A percentile compares a stretch with the other conserved stretches of the same genome.
phyloP scores from a whole-genome alignment of 805 yeast species.

The Henningerozyma blattae region DNA sequence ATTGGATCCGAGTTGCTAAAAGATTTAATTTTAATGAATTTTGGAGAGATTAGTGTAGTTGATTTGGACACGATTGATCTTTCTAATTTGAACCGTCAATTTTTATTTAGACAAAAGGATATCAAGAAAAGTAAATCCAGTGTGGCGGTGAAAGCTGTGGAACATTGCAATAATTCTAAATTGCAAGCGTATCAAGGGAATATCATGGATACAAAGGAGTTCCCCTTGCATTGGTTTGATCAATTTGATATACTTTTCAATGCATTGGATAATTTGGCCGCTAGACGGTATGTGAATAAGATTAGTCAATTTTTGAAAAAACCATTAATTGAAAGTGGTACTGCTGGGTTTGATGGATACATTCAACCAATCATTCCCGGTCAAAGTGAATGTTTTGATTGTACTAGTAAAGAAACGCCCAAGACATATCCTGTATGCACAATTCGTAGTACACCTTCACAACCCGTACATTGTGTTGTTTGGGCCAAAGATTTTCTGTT shows the following conservation, averaged over 20 bases:
- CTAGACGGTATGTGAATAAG: conserved; percentile 79
- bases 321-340: conserved; percentile 87
- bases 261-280: conserved; percentile 89
- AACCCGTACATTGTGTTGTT: conserved; percentile 90
- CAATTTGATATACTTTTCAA: conserved; percentile 76
- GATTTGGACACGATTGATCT: conserved; percentile 93
- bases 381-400: conserved; percentile 83
- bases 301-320: conserved; percentile 62
- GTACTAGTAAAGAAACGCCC: conserved; percentile 78
- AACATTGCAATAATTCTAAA: conserved; percentile 52
- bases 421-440: conserved; percentile 94
- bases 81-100: conserved; percentile 87
- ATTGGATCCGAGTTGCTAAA: conserved; percentile 88
- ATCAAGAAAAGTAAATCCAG: conserved; percentile 79
- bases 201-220: conserved; percentile 62
- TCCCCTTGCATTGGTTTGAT: conserved; percentile 65
- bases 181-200: conserved; percentile 76
- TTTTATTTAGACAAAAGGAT: conserved; percentile 78
- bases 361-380: conserved; percentile 83
- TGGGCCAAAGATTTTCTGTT: conserved; percentile 95
- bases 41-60: conserved; percentile 81
- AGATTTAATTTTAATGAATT: conserved; percentile 65
- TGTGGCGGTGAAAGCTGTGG: conserved; percentile 78
- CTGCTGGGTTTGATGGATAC: conserved; percentile 91
- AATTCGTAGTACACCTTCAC: conserved; percentile 91